Evolutionary conservation across 2,329 filamentous ascomycete genomes (phyloP).

Genomic region (Ceratocystis smalleyi): DNA sequence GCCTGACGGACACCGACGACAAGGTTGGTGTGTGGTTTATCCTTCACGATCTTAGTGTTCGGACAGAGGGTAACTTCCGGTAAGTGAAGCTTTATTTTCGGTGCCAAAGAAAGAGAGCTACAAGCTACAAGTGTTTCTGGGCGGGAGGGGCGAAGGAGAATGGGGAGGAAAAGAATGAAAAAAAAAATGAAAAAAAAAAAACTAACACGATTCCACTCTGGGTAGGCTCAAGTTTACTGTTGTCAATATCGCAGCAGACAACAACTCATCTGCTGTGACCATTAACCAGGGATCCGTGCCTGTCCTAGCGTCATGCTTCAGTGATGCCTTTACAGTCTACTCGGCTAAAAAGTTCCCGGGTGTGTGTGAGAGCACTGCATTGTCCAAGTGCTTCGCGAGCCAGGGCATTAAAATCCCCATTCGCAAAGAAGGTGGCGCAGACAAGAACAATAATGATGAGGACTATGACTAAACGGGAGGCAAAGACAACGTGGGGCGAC

Average conservation of each 20-base stretch:
- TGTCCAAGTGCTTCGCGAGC: constrained; percentile 83
- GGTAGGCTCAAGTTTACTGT: constrained; percentile 53
- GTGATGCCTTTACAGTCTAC: constrained; percentile 80
- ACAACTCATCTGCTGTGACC: constrained; percentile 26
- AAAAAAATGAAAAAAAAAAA: constrained; percentile 20
- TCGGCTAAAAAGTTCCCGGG: constrained; percentile 97
- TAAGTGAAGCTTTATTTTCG: constrained; percentile 27
- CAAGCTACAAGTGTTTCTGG: too few relatives aligned
- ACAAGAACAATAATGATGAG: constrained; percentile 32
- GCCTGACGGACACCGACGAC: constrained; percentile 60
- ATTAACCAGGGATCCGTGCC: constrained; percentile 65
- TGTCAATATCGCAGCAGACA: constrained; percentile 50
- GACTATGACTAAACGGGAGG: constrained; percentile 29
- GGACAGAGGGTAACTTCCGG: constrained; percentile 84
- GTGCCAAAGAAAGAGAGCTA: too few relatives aligned
- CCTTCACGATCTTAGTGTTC: constrained; percentile 82
- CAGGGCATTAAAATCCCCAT: constrained; percentile 98
- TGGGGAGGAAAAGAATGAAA: too few relatives aligned
- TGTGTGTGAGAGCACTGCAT: constrained; percentile 78
- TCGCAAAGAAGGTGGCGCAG: constrained; percentile 55
- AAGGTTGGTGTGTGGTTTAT: constrained; percentile 94
- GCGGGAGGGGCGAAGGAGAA: too few relatives aligned
- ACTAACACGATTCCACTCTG: neutral
- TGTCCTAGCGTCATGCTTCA: constrained; percentile 73
- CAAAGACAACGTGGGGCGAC: neutral